Conservation (phyloP, 1,139 yeast genomes). For the Yamadazyma sp. region DNA sequence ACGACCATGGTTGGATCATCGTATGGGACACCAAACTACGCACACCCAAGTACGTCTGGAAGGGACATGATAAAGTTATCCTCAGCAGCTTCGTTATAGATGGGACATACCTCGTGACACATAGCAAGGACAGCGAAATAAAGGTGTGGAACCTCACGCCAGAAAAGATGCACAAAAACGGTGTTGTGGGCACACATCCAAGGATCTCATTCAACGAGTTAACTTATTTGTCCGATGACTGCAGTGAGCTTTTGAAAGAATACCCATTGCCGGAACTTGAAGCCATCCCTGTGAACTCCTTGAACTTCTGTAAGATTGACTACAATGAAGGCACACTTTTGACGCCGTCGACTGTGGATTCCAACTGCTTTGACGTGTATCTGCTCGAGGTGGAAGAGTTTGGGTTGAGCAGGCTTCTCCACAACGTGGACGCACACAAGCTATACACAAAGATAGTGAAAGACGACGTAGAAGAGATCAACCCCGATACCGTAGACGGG, state of each 20-base stretch:
- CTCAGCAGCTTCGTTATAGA: conserved; percentile 40
- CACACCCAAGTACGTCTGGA: conserved; percentile 34
- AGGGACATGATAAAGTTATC: conserved; percentile 50
- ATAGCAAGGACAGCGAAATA: conserved; percentile 53
- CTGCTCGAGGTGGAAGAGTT: conserved; percentile 24
- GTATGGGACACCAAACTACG: conserved; percentile 47
- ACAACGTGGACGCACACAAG: conserved; percentile 26
- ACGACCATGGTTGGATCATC: conserved; percentile 48
- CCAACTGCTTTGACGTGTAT: conserved; percentile 56
- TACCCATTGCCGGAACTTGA: conserved; percentile 21
- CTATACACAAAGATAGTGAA: conserved; percentile 11
- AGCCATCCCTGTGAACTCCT: conserved; percentile 54
- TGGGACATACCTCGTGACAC: conserved; percentile 42
- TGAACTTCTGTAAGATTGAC: conserved; percentile 57
- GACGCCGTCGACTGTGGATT: conserved; percentile 54
- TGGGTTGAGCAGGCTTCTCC: conserved; percentile 23
- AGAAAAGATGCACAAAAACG: background rate
- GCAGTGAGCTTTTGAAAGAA: conserved; percentile 7
- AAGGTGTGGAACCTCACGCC: conserved; percentile 44
- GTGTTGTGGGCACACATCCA: conserved; percentile 10
- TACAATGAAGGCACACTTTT: conserved; percentile 26
- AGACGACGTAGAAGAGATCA: conserved; percentile 13
- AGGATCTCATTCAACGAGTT: conserved; percentile 14
- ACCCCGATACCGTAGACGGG: conserved; percentile 4
- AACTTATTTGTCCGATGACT: conserved; percentile 12